Evolutionary conservation across 441 rosid species (phyloP), one percentile per base, ranked within the genome.

Genomic region (Dalechampia spathulata): DNA sequence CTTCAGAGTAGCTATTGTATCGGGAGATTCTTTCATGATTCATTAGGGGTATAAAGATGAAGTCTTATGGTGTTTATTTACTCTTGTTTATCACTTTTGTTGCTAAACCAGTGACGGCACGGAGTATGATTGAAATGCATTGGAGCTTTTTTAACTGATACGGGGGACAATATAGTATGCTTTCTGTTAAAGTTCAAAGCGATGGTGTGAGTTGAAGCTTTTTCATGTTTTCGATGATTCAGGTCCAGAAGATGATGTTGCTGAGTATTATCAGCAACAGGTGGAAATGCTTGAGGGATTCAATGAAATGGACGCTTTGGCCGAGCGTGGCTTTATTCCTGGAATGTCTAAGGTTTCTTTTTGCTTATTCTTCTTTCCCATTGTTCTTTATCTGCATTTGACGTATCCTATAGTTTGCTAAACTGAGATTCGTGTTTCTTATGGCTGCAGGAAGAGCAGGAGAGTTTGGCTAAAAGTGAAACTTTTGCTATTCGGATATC

Each of bases 191-290:
- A 58, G n/a, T 36, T 55, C 28, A 26, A 38, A 16, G 44, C 23
- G 37, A 32, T 8, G 22, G 49, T 17, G 23, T 7, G 52, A 55
- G 6, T 44, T 36, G 9, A 15, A 23, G 55, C 38, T 58, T 21
- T 49, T 15, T 47, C 32, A 2, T 60, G 58, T 51, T 55, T 25
- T 21, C 64, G 63, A 62, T 44, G 66, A 57, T 51, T 74, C 54
- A 90, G 97, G 92, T 65, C 73, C 87, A 1, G 97, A 85, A 62
- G 98, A 91, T 64, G 61, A 75, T 61, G 87, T 91, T 52, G 98
- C 96, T 1, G 96, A 80, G 60, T 91, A 83, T 75, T 91, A 91
- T 68, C 95, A 87, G 78, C 98, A 91, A 72, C 98, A 91, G 69
- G 89, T 77, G 51, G 93, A 85, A 71, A 86, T 83, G 95, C 96